Conservation (phyloP, 1,139 yeast species). For the Zygoascus sp. region DNA sequence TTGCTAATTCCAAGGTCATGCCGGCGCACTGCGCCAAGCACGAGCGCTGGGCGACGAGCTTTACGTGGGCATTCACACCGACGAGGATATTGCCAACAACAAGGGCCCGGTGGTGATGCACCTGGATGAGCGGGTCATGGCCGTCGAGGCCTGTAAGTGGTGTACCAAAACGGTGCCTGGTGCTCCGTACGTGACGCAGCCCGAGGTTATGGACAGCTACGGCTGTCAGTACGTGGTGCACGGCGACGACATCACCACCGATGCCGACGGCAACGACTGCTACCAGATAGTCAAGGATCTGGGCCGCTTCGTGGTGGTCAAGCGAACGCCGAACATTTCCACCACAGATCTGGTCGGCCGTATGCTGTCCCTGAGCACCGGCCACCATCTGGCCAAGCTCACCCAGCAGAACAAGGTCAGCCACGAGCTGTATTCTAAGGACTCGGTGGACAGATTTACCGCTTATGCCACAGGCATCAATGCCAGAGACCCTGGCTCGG, state of each 20-base stretch:
- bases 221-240: slow-evolving; percentile 88
- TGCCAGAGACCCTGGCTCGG: slow-evolving; percentile 58
- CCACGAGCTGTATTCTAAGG: slow-evolving; percentile 20
- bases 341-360: slow-evolving; percentile 96
- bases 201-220: slow-evolving; percentile 66
- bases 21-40: slow-evolving; percentile 95
- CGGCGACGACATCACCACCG: slow-evolving; percentile 96
- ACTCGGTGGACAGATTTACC: slow-evolving; percentile 40
- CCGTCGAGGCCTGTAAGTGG: slow-evolving; percentile 93
- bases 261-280: slow-evolving; percentile 91
- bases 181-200: slow-evolving; percentile 96
- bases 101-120: slow-evolving; percentile 96
- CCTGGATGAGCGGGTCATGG: slow-evolving; percentile 68
- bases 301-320: slow-evolving; percentile 85
- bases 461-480: slow-evolving; percentile 64
- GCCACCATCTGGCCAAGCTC: slow-evolving; percentile 51
- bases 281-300: slow-evolving; percentile 76
- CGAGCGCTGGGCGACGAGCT: slow-evolving; percentile 69
- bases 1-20: slow-evolving; percentile 53
- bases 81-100: slow-evolving; percentile 72
- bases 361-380: slow-evolving; percentile 56
- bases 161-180: slow-evolving; percentile 61
- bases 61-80: slow-evolving; percentile 87
- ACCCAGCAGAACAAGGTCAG: slow-evolving; percentile 26
- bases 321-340: slow-evolving; percentile 87